Evolutionary conservation across 2,329 filamentous ascomycete species (phyloP).

Genomic region (Ustulina deusta): DNA sequence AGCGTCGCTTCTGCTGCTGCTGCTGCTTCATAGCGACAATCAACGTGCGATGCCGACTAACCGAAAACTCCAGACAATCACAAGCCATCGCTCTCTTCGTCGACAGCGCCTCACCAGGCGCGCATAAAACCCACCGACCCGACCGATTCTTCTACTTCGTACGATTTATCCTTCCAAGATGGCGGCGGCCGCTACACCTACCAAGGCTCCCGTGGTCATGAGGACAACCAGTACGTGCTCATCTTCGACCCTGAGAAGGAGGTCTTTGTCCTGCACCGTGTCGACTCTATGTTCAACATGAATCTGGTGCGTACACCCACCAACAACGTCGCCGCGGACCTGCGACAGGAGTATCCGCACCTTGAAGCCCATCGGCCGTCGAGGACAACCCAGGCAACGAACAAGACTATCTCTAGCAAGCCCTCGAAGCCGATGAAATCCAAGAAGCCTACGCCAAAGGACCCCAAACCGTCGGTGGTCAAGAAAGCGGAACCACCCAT

Average conservation of each 20-base stretch:
- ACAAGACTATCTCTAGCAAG: constrained; percentile 36
- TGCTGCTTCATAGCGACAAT: not conserved
- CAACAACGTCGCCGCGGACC: constrained; percentile 70
- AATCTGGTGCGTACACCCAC: constrained; percentile 79
- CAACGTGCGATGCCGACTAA: constrained; percentile 26
- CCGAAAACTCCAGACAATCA: constrained; percentile 66
- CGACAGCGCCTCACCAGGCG: constrained; percentile 61
- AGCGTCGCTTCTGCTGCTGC: constrained; percentile 38
- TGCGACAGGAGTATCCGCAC: constrained; percentile 76
- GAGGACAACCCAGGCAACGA: constrained; percentile 37
- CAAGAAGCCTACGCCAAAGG: constrained; percentile 44
- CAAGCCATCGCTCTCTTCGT: constrained; percentile 65
- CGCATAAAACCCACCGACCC: constrained; percentile 64
- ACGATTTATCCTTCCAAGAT: constrained; percentile 67
- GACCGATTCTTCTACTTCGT: constrained; percentile 57
- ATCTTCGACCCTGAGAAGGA: constrained; percentile 81
- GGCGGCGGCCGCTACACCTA: constrained; percentile 70
- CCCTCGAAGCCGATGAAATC: constrained; percentile 43
- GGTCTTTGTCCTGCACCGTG: constrained; percentile 82
- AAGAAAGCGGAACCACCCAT: constrained; percentile 43
- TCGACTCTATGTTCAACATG: constrained; percentile 88
- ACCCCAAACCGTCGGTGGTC: constrained; percentile 35
- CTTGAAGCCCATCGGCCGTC: constrained; percentile 58
- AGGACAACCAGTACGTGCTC: constrained; percentile 72
- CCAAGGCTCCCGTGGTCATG: constrained; percentile 68